Conservation (phyloP, 345 rosid species). For the Camelina neglecta region DNA sequence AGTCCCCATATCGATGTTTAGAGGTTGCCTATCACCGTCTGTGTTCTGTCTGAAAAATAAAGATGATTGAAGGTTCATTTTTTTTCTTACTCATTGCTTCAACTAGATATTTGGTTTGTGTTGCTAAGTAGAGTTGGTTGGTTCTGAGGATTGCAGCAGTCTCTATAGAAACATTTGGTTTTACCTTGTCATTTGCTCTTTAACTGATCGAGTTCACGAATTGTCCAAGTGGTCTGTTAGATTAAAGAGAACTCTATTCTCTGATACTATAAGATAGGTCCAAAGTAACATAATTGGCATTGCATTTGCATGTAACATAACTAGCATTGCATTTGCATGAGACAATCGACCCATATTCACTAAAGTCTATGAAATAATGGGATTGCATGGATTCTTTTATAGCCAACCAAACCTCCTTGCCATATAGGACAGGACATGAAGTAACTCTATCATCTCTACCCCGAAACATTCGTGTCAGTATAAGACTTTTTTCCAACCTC, state of each 20-base stretch:
- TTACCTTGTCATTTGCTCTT: background rate
- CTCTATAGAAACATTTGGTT: background rate
- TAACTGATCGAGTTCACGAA: background rate
- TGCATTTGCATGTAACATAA: conserved; percentile 31
- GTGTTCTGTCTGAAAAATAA: conserved; percentile 20
- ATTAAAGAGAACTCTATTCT: background rate
- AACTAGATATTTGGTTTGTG: conserved; percentile 4
- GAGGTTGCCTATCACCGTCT: conserved; percentile 12
- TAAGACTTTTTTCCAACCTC: conserved; percentile 20
- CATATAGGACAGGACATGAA: conserved; percentile 40
- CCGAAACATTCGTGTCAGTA: conserved; percentile 41
- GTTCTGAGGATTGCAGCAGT: background rate
- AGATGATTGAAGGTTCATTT: conserved; percentile 5
- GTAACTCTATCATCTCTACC: conserved; percentile 36
- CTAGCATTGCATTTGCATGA: conserved; percentile 21
- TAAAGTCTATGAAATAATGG: conserved; percentile 34
- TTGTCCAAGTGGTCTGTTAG: conserved; percentile 13
- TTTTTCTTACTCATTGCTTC: conserved; percentile 6
- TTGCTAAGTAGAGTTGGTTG: conserved; percentile 9
- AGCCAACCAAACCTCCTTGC: conserved; percentile 24
- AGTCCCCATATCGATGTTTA: background rate
- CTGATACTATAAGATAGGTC: conserved; percentile 19
- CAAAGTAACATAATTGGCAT: conserved; percentile 19
- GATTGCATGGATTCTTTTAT: conserved; percentile 39
- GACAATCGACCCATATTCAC: conserved; percentile 12